Conservation (phyloP, 2,329 filamentous ascomycete genomes). For the Kalaharituber pfeilii region DNA sequence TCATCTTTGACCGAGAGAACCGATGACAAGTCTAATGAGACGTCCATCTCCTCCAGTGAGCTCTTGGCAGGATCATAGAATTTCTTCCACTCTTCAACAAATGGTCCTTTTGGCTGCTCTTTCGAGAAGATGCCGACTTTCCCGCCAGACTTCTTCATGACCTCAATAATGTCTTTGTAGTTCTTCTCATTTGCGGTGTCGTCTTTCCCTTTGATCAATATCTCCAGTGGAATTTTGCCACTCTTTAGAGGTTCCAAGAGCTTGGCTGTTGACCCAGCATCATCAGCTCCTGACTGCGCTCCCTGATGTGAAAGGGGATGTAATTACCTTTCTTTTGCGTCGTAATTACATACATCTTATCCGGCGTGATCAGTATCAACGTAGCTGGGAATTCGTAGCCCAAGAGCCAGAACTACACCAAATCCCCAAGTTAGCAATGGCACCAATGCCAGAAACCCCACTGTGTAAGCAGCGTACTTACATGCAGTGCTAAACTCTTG, state of each 20-base stretch:
- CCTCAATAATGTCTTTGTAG: slow-evolving; percentile 65
- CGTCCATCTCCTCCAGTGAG: slow-evolving; percentile 76
- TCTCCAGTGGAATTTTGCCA: slow-evolving; percentile 80
- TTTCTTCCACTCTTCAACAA: slow-evolving; percentile 93
- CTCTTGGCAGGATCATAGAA: slow-evolving; percentile 55
- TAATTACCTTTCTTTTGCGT: slow-evolving; percentile 82
- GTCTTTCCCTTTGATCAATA: slow-evolving; percentile 83
- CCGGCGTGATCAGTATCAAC: slow-evolving; percentile 76
- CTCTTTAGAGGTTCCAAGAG: slow-evolving; percentile 84
- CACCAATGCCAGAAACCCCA: slow-evolving; percentile 4
- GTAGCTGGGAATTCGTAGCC: slow-evolving; percentile 98
- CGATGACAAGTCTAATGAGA: slow-evolving; percentile 62
- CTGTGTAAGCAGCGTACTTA: slow-evolving; percentile 33
- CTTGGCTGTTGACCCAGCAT: slow-evolving; percentile 46
- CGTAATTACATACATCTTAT: slow-evolving; percentile 79
- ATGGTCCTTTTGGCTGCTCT: slow-evolving; percentile 64
- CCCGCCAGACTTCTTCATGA: slow-evolving; percentile 74
- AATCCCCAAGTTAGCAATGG: slow-evolving; percentile 7
- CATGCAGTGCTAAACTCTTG: slow-evolving; percentile 94
- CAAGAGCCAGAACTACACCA: slow-evolving; percentile 75
- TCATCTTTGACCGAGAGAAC: slow-evolving; percentile 89
- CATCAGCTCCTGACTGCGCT: too few relatives aligned
- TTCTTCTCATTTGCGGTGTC: slow-evolving; percentile 79
- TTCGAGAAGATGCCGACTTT: slow-evolving; percentile 79
- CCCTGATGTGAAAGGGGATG: background rate